Base-by-base conservation (phyloP, 352 stramenopile species). In the Phytophthora pseudosyringae region DNA sequence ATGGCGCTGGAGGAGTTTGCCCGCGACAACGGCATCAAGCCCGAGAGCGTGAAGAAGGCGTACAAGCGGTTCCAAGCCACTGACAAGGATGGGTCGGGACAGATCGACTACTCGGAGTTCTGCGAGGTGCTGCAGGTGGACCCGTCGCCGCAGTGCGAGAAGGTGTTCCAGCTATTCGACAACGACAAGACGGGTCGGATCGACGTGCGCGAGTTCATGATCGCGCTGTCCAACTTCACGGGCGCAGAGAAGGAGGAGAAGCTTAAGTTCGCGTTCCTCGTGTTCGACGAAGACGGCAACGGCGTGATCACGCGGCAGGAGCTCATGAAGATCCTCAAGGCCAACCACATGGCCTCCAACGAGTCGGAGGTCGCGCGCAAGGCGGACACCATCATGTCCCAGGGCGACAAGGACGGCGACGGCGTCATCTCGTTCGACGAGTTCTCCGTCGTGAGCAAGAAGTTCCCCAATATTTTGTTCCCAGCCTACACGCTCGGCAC, bases 71-170 rank as follows among this genome's bases (percentile, higher is more conserved):
- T 98, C 82, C 90, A 98, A 78, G 89, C 90, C 11, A 95, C 90
- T 3, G 92, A 98, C 75, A 98, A 98, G 64, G 91, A 98, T 49
- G 95, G 95, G 26, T 97, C 86, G 4, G 96, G 96, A 21, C 86
- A 98, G 64, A 98, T 98, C 57, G 92, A 98, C 73, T 98, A 98
- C 82, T 97, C 92, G 15, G 96, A 99, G 75, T 98, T 99, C 77
- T 99, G 96, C 61, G 93, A 99, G 67, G 82, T 99, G 31, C 81
- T 98, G 77, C 90, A 98, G 64, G 87, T 98, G 40, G 95, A 98
- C 56, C 91, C 95, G 21, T 93, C 84, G 38, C 82, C 90, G 7
- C 86, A 97, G 69, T 93, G 85, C 51, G 93, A 98, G 65, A 96
- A 95, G 64, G 73, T 98, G 5, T 98, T 98, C 82, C 88, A 97